These are phyloP conservation scores for Amanita thiersii DNA, from an alignment of 768 basidiomycete species.

Conservation along the genomic window DNA sequence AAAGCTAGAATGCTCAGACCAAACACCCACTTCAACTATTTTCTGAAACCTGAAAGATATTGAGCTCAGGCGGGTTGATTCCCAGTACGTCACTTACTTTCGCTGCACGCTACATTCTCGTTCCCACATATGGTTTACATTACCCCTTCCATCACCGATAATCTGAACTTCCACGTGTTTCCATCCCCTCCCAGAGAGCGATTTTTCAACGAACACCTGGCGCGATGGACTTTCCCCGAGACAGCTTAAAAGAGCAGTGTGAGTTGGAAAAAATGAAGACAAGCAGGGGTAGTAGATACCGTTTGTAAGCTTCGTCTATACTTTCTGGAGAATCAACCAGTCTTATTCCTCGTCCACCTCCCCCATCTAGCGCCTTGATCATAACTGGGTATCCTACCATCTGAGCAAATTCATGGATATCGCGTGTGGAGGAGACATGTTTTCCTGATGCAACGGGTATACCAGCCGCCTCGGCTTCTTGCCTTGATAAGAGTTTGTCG, in stretches of 20 bases:
- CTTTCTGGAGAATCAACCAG: slow-evolving; percentile 67
- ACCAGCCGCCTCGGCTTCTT: slow-evolving; percentile 21
- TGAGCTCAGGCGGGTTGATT: background rate
- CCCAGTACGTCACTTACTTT: slow-evolving; percentile 38
- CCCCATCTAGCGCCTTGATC: slow-evolving; percentile 89
- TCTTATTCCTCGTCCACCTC: slow-evolving; percentile 86
- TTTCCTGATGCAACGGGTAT: slow-evolving; percentile 23
- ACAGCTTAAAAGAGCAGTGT: slow-evolving; percentile 15
- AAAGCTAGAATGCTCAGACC: background rate
- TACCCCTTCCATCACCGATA: slow-evolving; percentile 70
- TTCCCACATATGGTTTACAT: slow-evolving; percentile 82
- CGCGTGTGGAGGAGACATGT: slow-evolving; percentile 17
- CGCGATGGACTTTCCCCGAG: slow-evolving; percentile 30
- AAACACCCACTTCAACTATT: slow-evolving; percentile 64
- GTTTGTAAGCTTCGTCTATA: slow-evolving; percentile 69
- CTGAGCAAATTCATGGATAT: slow-evolving; percentile 20
- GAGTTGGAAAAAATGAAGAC: background rate
- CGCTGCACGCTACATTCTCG: slow-evolving; percentile 90
- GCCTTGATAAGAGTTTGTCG: slow-evolving; percentile 28
- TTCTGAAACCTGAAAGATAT: slow-evolving; percentile 51
- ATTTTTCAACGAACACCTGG: slow-evolving; percentile 77
- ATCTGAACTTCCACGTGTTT: slow-evolving; percentile 87
- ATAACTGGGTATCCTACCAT: slow-evolving; percentile 47
- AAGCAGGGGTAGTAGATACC: slow-evolving; percentile 19
- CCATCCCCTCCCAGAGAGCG: slow-evolving; percentile 62